Evolutionary conservation across 805 yeast genomes (phyloP).

Genomic region (Cyberlindnera subsufficiens): DNA sequence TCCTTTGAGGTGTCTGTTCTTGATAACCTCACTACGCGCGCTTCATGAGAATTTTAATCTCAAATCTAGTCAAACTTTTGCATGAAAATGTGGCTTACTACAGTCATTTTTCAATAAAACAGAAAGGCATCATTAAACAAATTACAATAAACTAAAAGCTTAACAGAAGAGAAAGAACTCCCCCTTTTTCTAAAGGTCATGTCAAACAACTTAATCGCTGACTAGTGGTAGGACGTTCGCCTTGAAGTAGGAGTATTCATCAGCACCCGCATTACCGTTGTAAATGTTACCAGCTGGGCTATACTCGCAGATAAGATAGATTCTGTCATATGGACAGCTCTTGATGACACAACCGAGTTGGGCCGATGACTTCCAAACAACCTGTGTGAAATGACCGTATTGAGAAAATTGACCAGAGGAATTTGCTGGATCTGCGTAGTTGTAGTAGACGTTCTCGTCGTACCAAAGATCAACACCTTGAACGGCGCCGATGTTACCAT

Average conservation of each 20-base stretch:
- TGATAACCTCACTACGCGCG: too few relatives aligned
- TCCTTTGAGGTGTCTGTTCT: too few relatives aligned
- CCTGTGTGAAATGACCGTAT: constrained; percentile 73
- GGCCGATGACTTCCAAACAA: constrained; percentile 60
- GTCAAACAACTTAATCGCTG: too few relatives aligned
- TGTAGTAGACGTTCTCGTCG: constrained; percentile 51
- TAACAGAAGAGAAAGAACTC: too few relatives aligned
- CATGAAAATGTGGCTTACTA: too few relatives aligned
- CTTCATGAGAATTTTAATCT: too few relatives aligned
- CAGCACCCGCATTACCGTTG: constrained; percentile 18
- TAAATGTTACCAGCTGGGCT: constrained; percentile 45
- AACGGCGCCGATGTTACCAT: constrained; percentile 41
- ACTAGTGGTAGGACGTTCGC: constrained; percentile 38
- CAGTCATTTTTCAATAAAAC: too few relatives aligned
- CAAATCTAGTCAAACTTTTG: too few relatives aligned
- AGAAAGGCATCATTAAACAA: too few relatives aligned
- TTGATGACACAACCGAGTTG: constrained; percentile 56
- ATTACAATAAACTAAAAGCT: too few relatives aligned
- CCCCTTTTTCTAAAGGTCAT: too few relatives aligned
- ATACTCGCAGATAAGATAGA: constrained; percentile 70
- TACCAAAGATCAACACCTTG: constrained; percentile 69
- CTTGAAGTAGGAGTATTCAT: constrained; percentile 32
- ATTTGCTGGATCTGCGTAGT: constrained; percentile 39
- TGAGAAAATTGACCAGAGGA: constrained; percentile 39
- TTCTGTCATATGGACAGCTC: constrained; percentile 26